These are phyloP conservation scores for Glycine latifolia DNA, from an alignment of 306 rosid species.

Conservation along the genomic window DNA sequence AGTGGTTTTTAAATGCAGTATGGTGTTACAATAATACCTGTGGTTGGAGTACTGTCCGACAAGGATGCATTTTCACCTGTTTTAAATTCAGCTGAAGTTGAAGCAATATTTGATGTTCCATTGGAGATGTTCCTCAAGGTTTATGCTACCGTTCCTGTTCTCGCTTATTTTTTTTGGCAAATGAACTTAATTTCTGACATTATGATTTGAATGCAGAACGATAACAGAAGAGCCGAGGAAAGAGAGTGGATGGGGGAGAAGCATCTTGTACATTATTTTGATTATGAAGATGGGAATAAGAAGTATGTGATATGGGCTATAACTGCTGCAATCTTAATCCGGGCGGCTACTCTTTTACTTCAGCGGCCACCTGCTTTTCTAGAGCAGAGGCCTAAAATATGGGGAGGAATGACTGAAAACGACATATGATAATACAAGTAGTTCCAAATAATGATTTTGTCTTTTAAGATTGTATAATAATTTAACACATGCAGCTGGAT, in stretches of 20 bases:
- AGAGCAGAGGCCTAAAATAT: conserved; percentile 70
- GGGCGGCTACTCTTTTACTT: conserved; percentile 66
- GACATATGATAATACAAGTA: conserved; percentile 35
- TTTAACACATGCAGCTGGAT: background rate
- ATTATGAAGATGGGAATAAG: conserved; percentile 59
- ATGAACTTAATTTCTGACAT: conserved; percentile 33
- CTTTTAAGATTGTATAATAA: background rate
- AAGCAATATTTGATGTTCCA: conserved; percentile 81
- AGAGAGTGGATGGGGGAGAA: conserved; percentile 75
- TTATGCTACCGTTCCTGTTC: conserved; percentile 14
- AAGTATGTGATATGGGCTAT: conserved; percentile 85
- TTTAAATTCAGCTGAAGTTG: conserved; percentile 78
- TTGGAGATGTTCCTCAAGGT: conserved; percentile 96
- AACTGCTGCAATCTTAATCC: conserved; percentile 84
- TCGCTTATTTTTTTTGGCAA: conserved; percentile 13
- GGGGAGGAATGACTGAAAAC: conserved; percentile 62
- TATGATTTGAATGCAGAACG: conserved; percentile 64
- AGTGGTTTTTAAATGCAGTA: conserved; percentile 53
- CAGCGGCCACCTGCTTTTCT: conserved; percentile 74
- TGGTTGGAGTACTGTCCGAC: conserved; percentile 70
- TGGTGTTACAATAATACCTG: conserved; percentile 76
- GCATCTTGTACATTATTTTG: conserved; percentile 70
- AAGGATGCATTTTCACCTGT: conserved; percentile 73
- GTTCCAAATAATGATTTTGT: conserved; percentile 39
- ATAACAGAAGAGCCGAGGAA: conserved; percentile 79